phyloP scores from a whole-genome alignment of 768 basidiomycete species.

The Lentinula detonsa region DNA sequence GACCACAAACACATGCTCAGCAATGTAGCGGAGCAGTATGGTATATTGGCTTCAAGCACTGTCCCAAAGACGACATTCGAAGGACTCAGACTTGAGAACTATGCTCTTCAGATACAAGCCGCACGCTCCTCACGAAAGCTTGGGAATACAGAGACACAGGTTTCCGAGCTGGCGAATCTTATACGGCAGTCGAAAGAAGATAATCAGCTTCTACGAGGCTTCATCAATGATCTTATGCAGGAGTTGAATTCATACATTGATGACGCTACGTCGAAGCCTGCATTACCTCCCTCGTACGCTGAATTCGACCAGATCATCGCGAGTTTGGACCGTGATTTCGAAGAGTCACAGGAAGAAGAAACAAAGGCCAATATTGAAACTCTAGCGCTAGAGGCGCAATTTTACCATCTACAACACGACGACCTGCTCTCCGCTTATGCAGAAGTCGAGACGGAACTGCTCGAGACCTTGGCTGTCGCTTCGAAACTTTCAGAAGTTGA shows the following conservation, averaged over 20 bases:
- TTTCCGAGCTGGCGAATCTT: constrained; percentile 56
- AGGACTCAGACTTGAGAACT: constrained; percentile 33
- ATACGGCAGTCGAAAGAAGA: constrained; percentile 53
- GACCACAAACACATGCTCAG: constrained; percentile 39
- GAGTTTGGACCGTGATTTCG: constrained; percentile 13
- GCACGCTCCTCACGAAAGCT: constrained; percentile 62
- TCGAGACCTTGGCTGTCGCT: constrained; percentile 8
- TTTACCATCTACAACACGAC: constrained; percentile 30
- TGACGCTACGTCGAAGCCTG: background rate
- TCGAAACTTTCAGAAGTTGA: constrained; percentile 22
- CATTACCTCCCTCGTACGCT: background rate
- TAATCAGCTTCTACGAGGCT: constrained; percentile 34
- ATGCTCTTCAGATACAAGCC: constrained; percentile 31
- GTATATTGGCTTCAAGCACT: constrained; percentile 38
- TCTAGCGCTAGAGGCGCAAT: constrained; percentile 20
- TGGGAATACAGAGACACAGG: constrained; percentile 62
- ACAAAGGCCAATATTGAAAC: constrained; percentile 11
- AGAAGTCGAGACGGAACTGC: constrained; percentile 21
- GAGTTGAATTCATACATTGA: constrained; percentile 24
- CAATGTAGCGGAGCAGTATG: constrained; percentile 49
- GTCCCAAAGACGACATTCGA: constrained; percentile 29
- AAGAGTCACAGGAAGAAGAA: constrained; percentile 7
- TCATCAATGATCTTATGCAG: constrained; percentile 25
- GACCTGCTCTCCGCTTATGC: constrained; percentile 27
- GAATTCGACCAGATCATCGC: constrained; percentile 15